phyloP scores from a whole-genome alignment of 2,329 filamentous ascomycete species.

The Xylaria hypoxylon region DNA sequence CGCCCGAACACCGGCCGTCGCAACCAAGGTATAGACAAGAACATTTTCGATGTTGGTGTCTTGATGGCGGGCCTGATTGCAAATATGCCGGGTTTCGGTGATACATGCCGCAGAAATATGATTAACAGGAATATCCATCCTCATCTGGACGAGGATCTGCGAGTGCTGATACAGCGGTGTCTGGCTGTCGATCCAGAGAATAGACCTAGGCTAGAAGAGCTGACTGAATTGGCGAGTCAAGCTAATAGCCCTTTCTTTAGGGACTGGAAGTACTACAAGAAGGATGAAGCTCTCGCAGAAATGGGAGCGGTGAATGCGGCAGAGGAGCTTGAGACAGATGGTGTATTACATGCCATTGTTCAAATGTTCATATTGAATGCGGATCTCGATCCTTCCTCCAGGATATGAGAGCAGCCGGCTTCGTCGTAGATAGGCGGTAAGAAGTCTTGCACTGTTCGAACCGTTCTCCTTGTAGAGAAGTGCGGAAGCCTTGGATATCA shows the following conservation, averaged over 20 bases:
- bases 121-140: neutral
- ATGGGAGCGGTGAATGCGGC: neutral
- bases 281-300: neutral
- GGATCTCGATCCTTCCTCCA: neutral
- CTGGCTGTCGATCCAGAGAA: constrained; percentile 12
- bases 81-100: neutral
- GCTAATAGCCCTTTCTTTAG: neutral
- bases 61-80: neutral
- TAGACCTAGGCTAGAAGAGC: constrained; percentile 17
- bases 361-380: neutral
- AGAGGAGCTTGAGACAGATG: neutral
- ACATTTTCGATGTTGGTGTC: neutral
- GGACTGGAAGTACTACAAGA: neutral
- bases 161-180: constrained; percentile 12
- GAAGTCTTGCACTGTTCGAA: too few species aligned
- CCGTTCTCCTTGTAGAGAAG: too few species aligned
- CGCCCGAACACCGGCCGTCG: neutral
- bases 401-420: neutral
- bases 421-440: too few species aligned
- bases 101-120: neutral
- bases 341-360: neutral
- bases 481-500: too few species aligned
- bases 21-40: neutral
- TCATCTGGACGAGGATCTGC: constrained; percentile 9
- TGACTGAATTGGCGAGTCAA: neutral